These are phyloP conservation scores for Lepidium aucheri DNA, from an alignment of 345 rosid genomes.

Conservation along the genomic window DNA sequence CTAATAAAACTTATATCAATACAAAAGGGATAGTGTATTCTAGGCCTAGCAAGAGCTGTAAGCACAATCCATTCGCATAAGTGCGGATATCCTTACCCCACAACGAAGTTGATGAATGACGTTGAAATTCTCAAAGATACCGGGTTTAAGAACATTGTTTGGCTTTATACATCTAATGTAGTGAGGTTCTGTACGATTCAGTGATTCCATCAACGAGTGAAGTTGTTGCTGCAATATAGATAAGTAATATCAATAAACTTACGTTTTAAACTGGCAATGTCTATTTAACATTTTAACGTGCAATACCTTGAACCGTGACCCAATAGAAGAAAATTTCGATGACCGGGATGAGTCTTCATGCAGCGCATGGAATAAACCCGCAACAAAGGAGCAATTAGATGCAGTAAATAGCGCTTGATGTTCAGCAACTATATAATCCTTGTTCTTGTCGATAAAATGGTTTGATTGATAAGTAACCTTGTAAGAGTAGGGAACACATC, in stretches of 20 bases:
- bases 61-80: background rate
- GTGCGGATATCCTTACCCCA: slow-evolving; percentile 65
- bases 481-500: slow-evolving; percentile 8
- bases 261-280: background rate
- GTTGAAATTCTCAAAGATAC: slow-evolving; percentile 79
- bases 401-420: slow-evolving; percentile 84
- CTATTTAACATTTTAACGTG: slow-evolving; percentile 6
- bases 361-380: slow-evolving; percentile 70
- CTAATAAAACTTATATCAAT: background rate
- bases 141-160: slow-evolving; percentile 78
- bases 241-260: slow-evolving; percentile 5
- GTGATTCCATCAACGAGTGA: slow-evolving; percentile 92
- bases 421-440: slow-evolving; percentile 93
- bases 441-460: slow-evolving; percentile 83
- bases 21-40: background rate
- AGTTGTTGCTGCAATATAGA: slow-evolving; percentile 81
- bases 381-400: slow-evolving; percentile 67
- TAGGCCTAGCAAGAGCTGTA: slow-evolving; percentile 2
- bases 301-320: slow-evolving; percentile 80
- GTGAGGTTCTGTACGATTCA: slow-evolving; percentile 87
- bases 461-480: slow-evolving; percentile 79
- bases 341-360: slow-evolving; percentile 83
- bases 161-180: slow-evolving; percentile 99
- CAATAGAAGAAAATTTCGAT: slow-evolving; percentile 94
- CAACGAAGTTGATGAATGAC: slow-evolving; percentile 95